phyloP scores from a whole-genome alignment of 2,329 filamentous ascomycete genomes.

The Fusarium mexicanum region DNA sequence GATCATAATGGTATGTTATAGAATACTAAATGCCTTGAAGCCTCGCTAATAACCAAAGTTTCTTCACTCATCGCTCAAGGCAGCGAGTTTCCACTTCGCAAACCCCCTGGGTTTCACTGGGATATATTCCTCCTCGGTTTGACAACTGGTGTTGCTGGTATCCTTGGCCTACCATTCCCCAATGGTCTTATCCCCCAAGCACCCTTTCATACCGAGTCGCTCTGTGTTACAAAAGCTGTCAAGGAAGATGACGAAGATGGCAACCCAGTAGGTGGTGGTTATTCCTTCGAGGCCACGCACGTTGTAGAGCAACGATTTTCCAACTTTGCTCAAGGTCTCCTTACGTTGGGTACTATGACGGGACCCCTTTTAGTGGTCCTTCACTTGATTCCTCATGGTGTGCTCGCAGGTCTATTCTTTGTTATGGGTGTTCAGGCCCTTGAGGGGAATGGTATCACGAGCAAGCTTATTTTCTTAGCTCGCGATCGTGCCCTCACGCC shows the following conservation, averaged over 20 bases:
- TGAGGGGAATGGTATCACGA: slow-evolving; percentile 79
- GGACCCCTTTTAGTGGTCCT: slow-evolving; percentile 78
- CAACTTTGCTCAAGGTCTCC: slow-evolving; percentile 79
- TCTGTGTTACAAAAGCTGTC: slow-evolving; percentile 73
- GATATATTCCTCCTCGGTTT: slow-evolving; percentile 83
- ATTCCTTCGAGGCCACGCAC: slow-evolving; percentile 62
- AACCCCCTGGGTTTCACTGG: slow-evolving; percentile 88
- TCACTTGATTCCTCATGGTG: slow-evolving; percentile 81
- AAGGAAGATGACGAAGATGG: slow-evolving; percentile 64
- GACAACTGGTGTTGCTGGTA: slow-evolving; percentile 78
- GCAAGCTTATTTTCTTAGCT: slow-evolving; percentile 75
- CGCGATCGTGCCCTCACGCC: slow-evolving; percentile 72
- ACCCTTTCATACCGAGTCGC: slow-evolving; percentile 81
- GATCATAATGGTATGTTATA: slow-evolving; percentile 81
- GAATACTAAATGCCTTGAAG: neutral
- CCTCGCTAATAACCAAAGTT: slow-evolving; percentile 52
- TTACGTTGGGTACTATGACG: slow-evolving; percentile 82
- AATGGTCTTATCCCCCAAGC: slow-evolving; percentile 87
- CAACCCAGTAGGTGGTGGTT: slow-evolving; percentile 64
- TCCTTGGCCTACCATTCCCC: slow-evolving; percentile 81
- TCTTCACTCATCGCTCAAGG: slow-evolving; percentile 85
- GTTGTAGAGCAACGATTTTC: slow-evolving; percentile 83
- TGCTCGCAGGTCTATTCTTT: slow-evolving; percentile 84
- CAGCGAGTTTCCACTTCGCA: slow-evolving; percentile 81
- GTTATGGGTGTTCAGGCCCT: slow-evolving; percentile 85